Evolutionary conservation across 805 yeast genomes (phyloP).

Genomic region (Metschnikowia sp.): DNA sequence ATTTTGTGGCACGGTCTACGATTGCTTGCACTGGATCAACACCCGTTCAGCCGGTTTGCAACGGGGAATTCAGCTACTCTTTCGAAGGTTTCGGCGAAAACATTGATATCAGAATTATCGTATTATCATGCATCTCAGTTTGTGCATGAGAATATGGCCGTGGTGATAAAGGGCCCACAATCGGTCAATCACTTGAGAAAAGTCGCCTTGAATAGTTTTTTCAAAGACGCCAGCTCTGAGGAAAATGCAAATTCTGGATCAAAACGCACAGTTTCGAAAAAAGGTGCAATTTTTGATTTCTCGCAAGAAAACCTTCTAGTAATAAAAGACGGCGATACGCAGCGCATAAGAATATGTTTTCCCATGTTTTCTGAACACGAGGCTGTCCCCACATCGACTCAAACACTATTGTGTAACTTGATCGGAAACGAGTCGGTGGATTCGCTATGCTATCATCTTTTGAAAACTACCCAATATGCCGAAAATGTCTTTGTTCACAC

Average conservation of each 20-base stretch:
- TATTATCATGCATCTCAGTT: conserved; percentile 43
- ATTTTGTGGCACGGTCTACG: conserved; percentile 58
- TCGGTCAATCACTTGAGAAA: conserved; percentile 57
- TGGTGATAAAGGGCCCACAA: conserved; percentile 66
- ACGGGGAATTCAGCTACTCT: conserved; percentile 59
- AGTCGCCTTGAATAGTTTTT: conserved; percentile 40
- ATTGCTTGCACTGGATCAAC: conserved; percentile 42
- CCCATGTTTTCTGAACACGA: conserved; percentile 27
- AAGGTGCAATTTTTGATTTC: neutral
- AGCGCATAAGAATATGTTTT: conserved; percentile 43
- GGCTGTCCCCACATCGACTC: conserved; percentile 21
- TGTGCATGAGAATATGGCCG: conserved; percentile 46
- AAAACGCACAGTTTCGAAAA: neutral
- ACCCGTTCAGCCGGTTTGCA: conserved; percentile 59
- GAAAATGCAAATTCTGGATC: neutral
- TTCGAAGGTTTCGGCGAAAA: conserved; percentile 21
- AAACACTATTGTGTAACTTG: conserved; percentile 50
- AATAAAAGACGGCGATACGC: conserved; percentile 7
- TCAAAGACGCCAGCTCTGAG: neutral
- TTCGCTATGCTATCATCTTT: conserved; percentile 45
- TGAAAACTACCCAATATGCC: conserved; percentile 27
- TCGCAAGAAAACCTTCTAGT: neutral
- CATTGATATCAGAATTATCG: conserved; percentile 30
- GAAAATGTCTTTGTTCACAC: conserved; percentile 40
- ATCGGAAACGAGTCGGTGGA: conserved; percentile 61